Base-by-base conservation (phyloP, 805 yeast species). In the Nakazawaea ishiwadae region DNA sequence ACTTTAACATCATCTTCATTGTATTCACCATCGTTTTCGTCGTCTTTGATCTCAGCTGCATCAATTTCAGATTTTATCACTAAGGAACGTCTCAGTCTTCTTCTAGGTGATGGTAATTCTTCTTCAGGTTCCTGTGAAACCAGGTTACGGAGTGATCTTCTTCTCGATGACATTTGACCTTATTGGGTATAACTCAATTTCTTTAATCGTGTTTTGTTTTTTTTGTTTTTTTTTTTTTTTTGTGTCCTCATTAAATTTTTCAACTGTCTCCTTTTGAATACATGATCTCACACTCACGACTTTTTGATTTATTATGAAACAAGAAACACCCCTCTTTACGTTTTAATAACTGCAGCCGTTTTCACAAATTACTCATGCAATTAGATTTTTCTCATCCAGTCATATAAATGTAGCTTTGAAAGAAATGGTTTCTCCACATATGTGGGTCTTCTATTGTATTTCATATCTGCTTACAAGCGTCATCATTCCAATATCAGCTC, bases 1-100 rank as follows among this genome's bases (percentile, higher is more conserved):
- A 54, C 53, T 37, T 59, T 67, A 21, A 54, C 48, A 24, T 51
- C 44, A 39, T 59, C 58, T 35, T 52, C 49, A 9, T 54, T 24
- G 24, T 46, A 39, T 32, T 51, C 44, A 19, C 45, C 48, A 19
- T 48, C 51, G 15, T 48, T 48, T 24, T 50, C 49, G 26, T 48
- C 58, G 9, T 47, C 53, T 11, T 47, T 46, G 4, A 7, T 10
- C 11, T 35, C 40, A 11, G n/a, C 33, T 9, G 41, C 44, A 18
- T 48, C 52, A 23, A 33, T 52, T 20, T 48, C 53, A 11, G 49
- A n/a, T 40, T 11, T 39, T 35, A 16, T 14, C 20, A 5, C 5
- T 15, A n/a, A 12, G 8, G 31, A 15, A 20, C 37, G 33, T 26
- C 39, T 29, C 19, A 33, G 15, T 21, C 39, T 28, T 23, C 39